Evolutionary conservation across 108 stramenopile species (phyloP), one percentile per base, ranked within the genome.

Genomic region (Cyclostephanos tholiformis): DNA sequence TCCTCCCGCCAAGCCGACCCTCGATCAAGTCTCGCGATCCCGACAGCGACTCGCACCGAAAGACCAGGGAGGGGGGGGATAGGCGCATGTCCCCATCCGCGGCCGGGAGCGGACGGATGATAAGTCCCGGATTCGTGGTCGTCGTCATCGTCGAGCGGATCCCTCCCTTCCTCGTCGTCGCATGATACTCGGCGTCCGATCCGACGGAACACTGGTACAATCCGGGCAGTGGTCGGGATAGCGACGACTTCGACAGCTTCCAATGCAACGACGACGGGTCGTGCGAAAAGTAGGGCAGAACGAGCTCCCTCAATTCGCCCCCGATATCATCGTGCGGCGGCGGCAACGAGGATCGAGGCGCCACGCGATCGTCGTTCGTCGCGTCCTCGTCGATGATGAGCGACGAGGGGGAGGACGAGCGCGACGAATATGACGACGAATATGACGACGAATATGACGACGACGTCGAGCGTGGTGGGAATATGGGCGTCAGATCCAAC

Each of bases 21-120:
- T 79, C 57, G 50, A 80, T 49, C 30, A 64, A 6, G 46, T 55
- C 53, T 29, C 66, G 25, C 39, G 43, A 61, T 29, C 56, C 9
- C 30, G 59, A 22, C n/a, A 78, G 64, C 29, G 82, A 74, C 19
- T 25, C 16, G 50, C 77, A 80, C 27, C 87, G 89, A 64, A 90
- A 89, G 29, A 94, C 77, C 30, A 94, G 51, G 32, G 93, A 90
- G 17, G 93, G 93, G 29, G 83, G 72, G 26, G 90, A 77, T 1
- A 94, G 75, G 23, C 55, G 63, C 56, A 77, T 72, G 56, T 94
- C 93, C 68, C 87, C 88, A 13, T 62, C 13, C 12, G 90, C 93
- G 2, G 89, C 77, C 61, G 93, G 93, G 23, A 94, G 71, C 16
- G 93, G 93, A 26, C 93, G 80, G 16, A 91, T 44, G 29, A 84